Conservation (phyloP, 2,329 filamentous ascomycete species). For the Dothideomycetes sp. region DNA sequence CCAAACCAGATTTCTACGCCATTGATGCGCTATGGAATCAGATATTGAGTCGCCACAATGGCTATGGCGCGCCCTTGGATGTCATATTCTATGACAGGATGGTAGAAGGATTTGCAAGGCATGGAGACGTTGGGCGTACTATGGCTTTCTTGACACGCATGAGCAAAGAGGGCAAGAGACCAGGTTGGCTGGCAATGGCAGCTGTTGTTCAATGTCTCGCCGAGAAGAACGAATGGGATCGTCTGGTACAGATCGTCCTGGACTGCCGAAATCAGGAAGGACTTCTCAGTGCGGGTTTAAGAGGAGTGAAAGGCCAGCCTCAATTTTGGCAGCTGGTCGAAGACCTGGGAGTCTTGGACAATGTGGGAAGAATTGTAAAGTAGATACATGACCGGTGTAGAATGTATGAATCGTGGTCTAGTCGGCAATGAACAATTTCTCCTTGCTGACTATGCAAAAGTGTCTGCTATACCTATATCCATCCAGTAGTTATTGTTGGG, state of each 20-base stretch:
- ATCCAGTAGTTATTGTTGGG: too few relatives aligned
- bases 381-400: neutral
- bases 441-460: too few relatives aligned
- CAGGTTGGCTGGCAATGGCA: conserved; percentile 30
- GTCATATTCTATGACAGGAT: conserved; percentile 58
- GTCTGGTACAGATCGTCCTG: conserved; percentile 23
- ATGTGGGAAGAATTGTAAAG: conserved; percentile 9
- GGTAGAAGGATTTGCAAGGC: conserved; percentile 53
- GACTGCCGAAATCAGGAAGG: conserved; percentile 25
- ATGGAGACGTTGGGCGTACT: conserved; percentile 35
- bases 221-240: conserved; percentile 23
- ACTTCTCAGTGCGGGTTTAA: conserved; percentile 12
- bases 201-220: conserved; percentile 27
- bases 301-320: conserved; percentile 15
- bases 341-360: conserved; percentile 12
- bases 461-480: too few relatives aligned
- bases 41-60: conserved; percentile 25
- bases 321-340: conserved; percentile 18
- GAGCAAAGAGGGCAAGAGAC: conserved; percentile 27
- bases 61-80: conserved; percentile 26
- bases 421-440: too few relatives aligned
- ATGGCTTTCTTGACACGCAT: conserved; percentile 30
- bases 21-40: conserved; percentile 48
- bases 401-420: too few relatives aligned
- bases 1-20: conserved; percentile 43